Conservation (phyloP, 2,329 filamentous ascomycete genomes). For the Colletotrichum coccodes region DNA sequence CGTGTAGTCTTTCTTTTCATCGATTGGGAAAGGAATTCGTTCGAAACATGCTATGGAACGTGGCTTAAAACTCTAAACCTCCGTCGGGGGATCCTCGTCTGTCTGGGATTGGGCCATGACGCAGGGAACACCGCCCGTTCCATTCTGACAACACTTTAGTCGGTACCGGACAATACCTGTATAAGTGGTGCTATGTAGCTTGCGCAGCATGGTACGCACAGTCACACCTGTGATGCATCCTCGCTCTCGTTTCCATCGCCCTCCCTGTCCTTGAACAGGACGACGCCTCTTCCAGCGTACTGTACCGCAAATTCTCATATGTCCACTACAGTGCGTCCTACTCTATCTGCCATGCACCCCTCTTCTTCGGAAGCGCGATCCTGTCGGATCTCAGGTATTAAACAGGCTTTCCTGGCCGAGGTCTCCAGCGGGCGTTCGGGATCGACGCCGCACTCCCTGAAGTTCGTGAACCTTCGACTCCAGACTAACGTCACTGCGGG, state of each 20-base stretch:
- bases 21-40: slow-evolving; percentile 23
- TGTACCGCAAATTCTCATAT: neutral
- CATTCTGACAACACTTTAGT: neutral
- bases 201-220: neutral
- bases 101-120: slow-evolving; percentile 5
- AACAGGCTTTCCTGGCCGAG: neutral
- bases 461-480: neutral
- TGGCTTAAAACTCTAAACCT: slow-evolving; percentile 24
- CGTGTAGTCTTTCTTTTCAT: neutral
- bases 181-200: neutral
- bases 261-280: neutral
- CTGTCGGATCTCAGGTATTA: neutral
- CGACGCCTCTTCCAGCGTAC: neutral
- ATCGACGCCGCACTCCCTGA: slow-evolving; percentile 13
- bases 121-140: slow-evolving; percentile 6
- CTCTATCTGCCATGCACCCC: slow-evolving; percentile 3
- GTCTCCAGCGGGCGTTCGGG: slow-evolving; percentile 3
- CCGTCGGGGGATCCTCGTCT: slow-evolving; percentile 2
- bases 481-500: neutral
- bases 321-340: neutral
- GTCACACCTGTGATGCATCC: neutral
- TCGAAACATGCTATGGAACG: slow-evolving; percentile 32
- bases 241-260: neutral
- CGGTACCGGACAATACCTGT: neutral
- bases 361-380: neutral